Base-by-base conservation (phyloP, 306 rosid species). In the Pyrus bretschneideri region DNA sequence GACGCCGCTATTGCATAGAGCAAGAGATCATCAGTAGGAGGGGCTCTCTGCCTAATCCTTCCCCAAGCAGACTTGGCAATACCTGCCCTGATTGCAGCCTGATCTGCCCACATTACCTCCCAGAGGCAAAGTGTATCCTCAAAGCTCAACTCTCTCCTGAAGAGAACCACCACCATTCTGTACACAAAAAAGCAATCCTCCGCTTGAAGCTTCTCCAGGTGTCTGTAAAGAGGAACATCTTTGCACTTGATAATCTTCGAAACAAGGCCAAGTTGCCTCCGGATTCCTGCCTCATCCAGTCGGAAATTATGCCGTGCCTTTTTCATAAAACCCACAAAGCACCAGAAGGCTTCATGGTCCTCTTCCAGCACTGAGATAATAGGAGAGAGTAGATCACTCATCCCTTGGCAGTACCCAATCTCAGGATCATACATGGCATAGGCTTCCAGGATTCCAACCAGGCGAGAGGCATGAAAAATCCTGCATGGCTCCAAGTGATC, bases 91-190 rank as follows among this genome's bases (percentile, higher is more conserved):
- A 77, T 61, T 45, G 81, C 75, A 30, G 81, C 81, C 70, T 77
- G 81, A 61, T 77, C 81, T 13, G 81, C 76, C 81, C 81, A 77
- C 23, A 77, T 77, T 44, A 77, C 81, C 76, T 77, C 81, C 81
- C 81, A 77, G 25, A 77, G 81, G 63, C 81, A 77, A 30, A 77
- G 62, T 2, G 81, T 77, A 13, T 77, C 76, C 75, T 77, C 81
- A 60, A 77, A 77, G 60, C 75, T 77, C 23, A 77, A 46, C 70
- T 77, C 81, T 75, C 81, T 63, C 76, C 81, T 60, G 70, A 77
- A 77, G 25, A 77, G 81, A 44, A 77, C 81, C 75, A 77, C 81
- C 57, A 77, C 81, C 81, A 77, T 77, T 77, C 81, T 77, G 76
- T 77, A 77, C 58, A 77, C 81, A 21, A 77, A 77, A 59, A 77